phyloP scores from a whole-genome alignment of 306 rosid genomes.

The Heteromeles arbutifolia region DNA sequence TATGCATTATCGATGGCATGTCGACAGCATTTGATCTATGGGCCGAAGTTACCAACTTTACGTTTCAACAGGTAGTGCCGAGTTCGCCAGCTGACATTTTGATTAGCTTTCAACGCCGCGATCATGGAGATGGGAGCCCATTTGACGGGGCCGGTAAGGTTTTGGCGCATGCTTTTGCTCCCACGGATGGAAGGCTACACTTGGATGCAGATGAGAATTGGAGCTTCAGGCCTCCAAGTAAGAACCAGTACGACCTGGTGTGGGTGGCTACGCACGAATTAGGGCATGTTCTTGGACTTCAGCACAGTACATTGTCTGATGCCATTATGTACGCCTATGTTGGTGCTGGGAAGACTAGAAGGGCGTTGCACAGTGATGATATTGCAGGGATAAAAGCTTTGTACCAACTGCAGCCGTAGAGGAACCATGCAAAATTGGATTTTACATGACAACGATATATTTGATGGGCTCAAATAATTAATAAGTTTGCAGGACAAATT shows the following conservation, averaged over 20 bases:
- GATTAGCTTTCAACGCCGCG: not conserved
- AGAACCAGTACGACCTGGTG: not conserved
- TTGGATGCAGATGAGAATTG: constrained; percentile 13
- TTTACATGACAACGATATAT: no score
- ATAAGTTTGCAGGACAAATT: no score
- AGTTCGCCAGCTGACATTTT: not conserved
- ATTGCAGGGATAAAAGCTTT: no score
- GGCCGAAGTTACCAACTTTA: not conserved
- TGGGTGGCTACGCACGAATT: constrained; percentile 20
- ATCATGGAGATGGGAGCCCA: not conserved
- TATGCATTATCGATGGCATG: not conserved
- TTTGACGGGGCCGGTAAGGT: not conserved
- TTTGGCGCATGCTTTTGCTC: not conserved
- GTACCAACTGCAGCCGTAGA: no score
- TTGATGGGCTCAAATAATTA: no score
- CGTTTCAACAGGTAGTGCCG: not conserved
- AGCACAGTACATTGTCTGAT: not conserved
- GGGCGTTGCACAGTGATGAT: no score
- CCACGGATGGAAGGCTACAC: not conserved
- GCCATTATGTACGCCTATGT: constrained; percentile 3
- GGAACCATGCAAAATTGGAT: no score
- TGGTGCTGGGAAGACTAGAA: no score
- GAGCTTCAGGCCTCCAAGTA: not conserved
- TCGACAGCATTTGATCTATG: not conserved
- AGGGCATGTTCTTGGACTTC: constrained; percentile 25